Evolutionary conservation across 805 yeast genomes (phyloP), one percentile per base, ranked within the genome.

Genomic region (Wickerhamomyces hampshirensis): DNA sequence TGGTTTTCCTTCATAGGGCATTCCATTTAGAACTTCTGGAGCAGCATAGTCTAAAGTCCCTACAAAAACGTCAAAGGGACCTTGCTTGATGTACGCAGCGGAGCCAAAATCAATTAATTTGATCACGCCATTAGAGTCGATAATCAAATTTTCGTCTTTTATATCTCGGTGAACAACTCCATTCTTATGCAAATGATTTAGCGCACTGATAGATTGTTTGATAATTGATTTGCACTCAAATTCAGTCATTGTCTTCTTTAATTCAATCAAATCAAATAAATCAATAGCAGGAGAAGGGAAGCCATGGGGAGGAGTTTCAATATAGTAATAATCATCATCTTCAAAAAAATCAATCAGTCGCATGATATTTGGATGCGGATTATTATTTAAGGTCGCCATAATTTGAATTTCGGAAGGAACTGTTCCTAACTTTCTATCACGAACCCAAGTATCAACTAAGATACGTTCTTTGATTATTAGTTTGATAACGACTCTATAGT

Each of bases 21-120:
- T 80, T 2, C 98, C 98, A 34, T 80, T 72, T 24, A 93, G 66
- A 1, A 93, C 96, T 59, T 93, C 98, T 0, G 98, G 98, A 0
- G 98, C 95, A 1, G 98, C 98, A 59, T 91, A 93, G 59, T 93
- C 97, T 30, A 93, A 80, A 0, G 98, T 93, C 3, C 98, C 98
- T 2, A 93, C 98, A 62, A 93, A 91, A 5, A 93, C 96, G 48
- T 91, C 96, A 62, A 91, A 93, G 5, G 98, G 98, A 0, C 97
- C 98, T 63, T 82, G 87, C 46, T 73, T 76, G 15, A 80, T 76
- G 58, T 87, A 87, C 0, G 97, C 96, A 1, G 98, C 95, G 32
- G 95, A 82, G 1, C 98, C 98, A 59, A 88, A 91, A 62, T 91
- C 98, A 54, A 91, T 91, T 43, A 91, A 66, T 56, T 88, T 89